Evolutionary conservation across 169 alveolate genomes (phyloP).

Genomic region (Babesia divergens): DNA sequence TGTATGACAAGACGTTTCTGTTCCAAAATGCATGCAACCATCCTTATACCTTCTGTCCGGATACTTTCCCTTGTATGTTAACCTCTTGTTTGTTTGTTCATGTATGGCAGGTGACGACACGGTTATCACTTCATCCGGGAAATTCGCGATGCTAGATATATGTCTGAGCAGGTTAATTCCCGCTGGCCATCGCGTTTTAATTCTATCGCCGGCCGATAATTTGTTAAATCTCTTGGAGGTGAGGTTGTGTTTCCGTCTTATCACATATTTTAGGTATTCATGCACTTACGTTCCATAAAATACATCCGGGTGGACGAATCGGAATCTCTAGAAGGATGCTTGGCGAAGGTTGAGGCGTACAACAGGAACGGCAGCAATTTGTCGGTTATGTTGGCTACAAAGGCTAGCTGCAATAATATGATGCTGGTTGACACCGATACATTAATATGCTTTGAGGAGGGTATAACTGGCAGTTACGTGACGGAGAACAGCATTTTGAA

Average conservation of each 20-base stretch:
- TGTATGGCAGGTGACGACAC: constrained; percentile 79
- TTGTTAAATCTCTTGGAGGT: constrained; percentile 90
- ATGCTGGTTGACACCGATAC: constrained; percentile 95
- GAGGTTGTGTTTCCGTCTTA: neutral
- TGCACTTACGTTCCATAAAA: constrained; percentile 59
- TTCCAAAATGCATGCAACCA: constrained; percentile 92
- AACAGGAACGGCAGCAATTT: constrained; percentile 83
- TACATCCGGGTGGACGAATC: constrained; percentile 95
- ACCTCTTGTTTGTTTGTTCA: neutral
- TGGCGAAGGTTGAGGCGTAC: constrained; percentile 83
- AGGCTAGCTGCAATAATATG: constrained; percentile 95
- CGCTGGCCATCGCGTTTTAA: constrained; percentile 80
- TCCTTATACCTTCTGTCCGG: constrained; percentile 89
- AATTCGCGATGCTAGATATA: constrained; percentile 86
- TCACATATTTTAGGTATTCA: constrained; percentile 29
- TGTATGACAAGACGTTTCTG: constrained; percentile 53
- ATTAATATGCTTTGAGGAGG: constrained; percentile 66
- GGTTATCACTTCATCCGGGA: constrained; percentile 83
- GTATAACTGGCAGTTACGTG: neutral
- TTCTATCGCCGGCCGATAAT: constrained; percentile 89
- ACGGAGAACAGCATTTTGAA: neutral
- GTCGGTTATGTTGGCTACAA: constrained; percentile 89
- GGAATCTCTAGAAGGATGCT: constrained; percentile 91
- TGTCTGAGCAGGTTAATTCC: constrained; percentile 64
- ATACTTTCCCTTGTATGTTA: constrained; percentile 75